Conservation (phyloP, 306 rosid species). For the Corylus heterophylla region DNA sequence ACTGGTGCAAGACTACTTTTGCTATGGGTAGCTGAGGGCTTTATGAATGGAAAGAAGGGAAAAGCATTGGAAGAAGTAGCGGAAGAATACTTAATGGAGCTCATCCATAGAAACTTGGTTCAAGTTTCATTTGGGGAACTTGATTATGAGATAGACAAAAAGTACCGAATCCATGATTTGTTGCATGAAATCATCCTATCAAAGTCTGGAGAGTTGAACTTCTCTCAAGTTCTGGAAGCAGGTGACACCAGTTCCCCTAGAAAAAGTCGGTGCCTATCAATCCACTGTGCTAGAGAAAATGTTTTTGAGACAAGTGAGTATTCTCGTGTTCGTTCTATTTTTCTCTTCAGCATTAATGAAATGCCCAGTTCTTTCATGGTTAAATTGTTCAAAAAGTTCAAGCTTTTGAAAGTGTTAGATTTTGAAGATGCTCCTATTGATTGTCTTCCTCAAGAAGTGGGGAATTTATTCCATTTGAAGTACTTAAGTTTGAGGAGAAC, state of each 20-base stretch:
- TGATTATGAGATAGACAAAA: neutral
- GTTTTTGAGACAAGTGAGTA: neutral
- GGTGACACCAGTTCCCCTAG: neutral
- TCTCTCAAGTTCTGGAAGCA: neutral
- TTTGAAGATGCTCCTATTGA: conserved; percentile 5
- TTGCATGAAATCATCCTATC: conserved; percentile 4
- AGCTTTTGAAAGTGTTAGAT: conserved; percentile 8
- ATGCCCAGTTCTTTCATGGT: neutral
- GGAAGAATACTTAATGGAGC: conserved; percentile 15
- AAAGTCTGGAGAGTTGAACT: neutral
- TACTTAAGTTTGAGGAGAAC: conserved; percentile 2
- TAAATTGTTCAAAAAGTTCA: neutral
- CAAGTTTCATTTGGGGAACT: neutral
- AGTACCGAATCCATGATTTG: neutral
- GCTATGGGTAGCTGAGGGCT: conserved; percentile 22
- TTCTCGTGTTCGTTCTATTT: neutral
- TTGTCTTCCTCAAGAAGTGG: neutral
- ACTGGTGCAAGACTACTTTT: neutral
- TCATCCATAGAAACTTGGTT: neutral
- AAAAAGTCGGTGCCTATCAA: conserved; percentile 2
- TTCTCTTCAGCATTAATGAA: neutral
- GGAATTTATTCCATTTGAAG: neutral
- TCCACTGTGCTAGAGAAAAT: neutral
- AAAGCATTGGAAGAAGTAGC: neutral
- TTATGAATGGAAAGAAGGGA: neutral